Percentiles rank a stretch among this genome's conserved stretches.
These are phyloP conservation scores for Calonectria naviculata DNA, from an alignment of 2,329 filamentous ascomycete genomes.

Conservation along the genomic window DNA sequence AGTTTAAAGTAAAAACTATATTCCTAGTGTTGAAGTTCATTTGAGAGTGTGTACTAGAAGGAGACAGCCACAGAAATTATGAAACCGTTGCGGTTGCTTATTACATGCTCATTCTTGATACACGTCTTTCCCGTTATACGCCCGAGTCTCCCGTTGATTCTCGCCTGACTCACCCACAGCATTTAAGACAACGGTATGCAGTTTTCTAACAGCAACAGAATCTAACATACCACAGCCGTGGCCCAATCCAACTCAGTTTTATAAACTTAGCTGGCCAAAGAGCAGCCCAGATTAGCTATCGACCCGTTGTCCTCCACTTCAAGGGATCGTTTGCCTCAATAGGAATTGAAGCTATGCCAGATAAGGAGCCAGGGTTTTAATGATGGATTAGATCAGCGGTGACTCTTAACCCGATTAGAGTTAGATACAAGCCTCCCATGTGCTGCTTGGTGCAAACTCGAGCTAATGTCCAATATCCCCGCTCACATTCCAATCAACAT, in stretches of 20 bases:
- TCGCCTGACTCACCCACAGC: too few relatives aligned
- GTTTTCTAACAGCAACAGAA: not conserved
- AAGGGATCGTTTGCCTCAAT: too few relatives aligned
- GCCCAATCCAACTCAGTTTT: not conserved
- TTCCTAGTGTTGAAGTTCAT: not conserved
- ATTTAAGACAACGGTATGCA: not conserved
- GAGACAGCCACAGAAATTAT: not conserved
- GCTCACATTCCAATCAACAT: not conserved
- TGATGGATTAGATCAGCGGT: not conserved
- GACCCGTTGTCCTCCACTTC: not conserved
- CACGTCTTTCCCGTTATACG: not conserved
- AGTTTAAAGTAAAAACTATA: not conserved
- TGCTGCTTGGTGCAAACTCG: too few relatives aligned
- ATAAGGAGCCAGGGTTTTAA: too few relatives aligned
- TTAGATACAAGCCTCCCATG: not conserved
- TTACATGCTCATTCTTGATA: not conserved
- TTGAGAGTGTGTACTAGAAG: not conserved
- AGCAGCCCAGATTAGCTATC: not conserved
- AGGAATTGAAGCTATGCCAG: not conserved
- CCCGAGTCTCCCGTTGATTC: not conserved
- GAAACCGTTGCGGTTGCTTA: not conserved
- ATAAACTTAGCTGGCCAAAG: not conserved
- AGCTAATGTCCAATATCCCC: not conserved
- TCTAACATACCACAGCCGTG: not conserved
- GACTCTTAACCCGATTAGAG: not conserved